Percentiles rank a stretch among this genome's conserved stretches.
Conservation (phyloP, 1,284 basidiomycete genomes). For the Uromyces viciae-fabae region DNA sequence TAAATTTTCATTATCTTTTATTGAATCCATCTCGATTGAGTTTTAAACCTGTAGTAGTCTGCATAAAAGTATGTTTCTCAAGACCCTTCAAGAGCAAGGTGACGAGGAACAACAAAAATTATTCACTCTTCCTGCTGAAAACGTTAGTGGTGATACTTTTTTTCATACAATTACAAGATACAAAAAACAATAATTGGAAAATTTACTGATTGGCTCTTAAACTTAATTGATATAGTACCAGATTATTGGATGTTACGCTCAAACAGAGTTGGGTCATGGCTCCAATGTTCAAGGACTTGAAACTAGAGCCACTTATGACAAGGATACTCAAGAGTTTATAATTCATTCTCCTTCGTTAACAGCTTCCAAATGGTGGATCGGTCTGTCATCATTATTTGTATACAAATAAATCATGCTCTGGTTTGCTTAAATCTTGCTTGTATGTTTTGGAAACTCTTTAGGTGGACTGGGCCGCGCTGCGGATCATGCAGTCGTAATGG, state of each 20-base stretch:
- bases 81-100: constrained; percentile 52
- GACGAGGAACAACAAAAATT: constrained; percentile 51
- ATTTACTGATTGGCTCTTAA: neutral
- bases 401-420: constrained; percentile 21
- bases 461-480: constrained; percentile 55
- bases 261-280: constrained; percentile 66
- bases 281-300: constrained; percentile 68
- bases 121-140: constrained; percentile 50
- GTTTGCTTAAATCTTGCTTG: constrained; percentile 51
- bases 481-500: constrained; percentile 56
- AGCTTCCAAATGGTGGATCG: constrained; percentile 77
- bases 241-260: constrained; percentile 53
- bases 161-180: too few relatives aligned
- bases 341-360: constrained; percentile 72
- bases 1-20: neutral
- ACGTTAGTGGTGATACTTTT: constrained; percentile 46
- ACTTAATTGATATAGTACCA: constrained; percentile 37
- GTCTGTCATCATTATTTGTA: constrained; percentile 39
- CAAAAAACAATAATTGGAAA: too few relatives aligned
- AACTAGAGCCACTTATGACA: constrained; percentile 72
- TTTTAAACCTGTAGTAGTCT: constrained; percentile 46
- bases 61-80: constrained; percentile 53
- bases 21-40: neutral
- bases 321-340: constrained; percentile 67
- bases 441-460: neutral